Evolutionary conservation across 2,329 filamentous ascomycete species (phyloP).

Genomic region (Colletotrichum gigasporum): DNA sequence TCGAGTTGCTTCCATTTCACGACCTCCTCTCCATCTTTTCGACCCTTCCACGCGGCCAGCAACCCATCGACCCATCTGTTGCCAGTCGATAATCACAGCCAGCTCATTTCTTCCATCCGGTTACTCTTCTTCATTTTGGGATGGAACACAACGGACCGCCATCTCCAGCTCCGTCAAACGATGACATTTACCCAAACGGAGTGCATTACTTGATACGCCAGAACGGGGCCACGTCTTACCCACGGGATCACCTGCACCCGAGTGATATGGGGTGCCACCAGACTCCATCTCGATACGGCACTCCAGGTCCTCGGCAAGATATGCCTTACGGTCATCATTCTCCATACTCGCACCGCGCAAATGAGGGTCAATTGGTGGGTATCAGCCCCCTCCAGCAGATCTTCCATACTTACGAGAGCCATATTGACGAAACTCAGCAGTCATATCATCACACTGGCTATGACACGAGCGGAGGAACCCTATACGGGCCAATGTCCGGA

Average conservation of each 20-base stretch:
- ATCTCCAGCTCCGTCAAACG: constrained; percentile 56
- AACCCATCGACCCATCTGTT: not conserved
- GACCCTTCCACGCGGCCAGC: not conserved
- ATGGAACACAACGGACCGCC: constrained; percentile 52
- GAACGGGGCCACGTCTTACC: constrained; percentile 45
- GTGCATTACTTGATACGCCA: constrained; percentile 55
- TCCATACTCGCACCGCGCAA: constrained; percentile 39
- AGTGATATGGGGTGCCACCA: constrained; percentile 44
- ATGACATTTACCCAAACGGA: constrained; percentile 48
- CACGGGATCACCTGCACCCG: constrained; percentile 38
- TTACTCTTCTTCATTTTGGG: constrained; percentile 3
- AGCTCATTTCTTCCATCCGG: not conserved
- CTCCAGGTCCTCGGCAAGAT: constrained; percentile 44
- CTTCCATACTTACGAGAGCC: not conserved
- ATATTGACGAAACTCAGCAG: not conserved
- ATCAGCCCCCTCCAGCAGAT: not conserved
- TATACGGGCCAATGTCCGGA: constrained; percentile 27
- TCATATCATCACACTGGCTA: constrained; percentile 21
- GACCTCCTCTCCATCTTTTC: not conserved
- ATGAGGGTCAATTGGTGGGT: constrained; percentile 30
- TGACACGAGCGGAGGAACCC: constrained; percentile 14
- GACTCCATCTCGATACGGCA: constrained; percentile 48
- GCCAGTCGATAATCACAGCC: not conserved
- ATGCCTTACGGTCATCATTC: constrained; percentile 40
- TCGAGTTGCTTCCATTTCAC: not conserved